Evolutionary conservation across 495 filamentous ascomycete genomes (phyloP).

Genomic region (Neurospora discreta): DNA sequence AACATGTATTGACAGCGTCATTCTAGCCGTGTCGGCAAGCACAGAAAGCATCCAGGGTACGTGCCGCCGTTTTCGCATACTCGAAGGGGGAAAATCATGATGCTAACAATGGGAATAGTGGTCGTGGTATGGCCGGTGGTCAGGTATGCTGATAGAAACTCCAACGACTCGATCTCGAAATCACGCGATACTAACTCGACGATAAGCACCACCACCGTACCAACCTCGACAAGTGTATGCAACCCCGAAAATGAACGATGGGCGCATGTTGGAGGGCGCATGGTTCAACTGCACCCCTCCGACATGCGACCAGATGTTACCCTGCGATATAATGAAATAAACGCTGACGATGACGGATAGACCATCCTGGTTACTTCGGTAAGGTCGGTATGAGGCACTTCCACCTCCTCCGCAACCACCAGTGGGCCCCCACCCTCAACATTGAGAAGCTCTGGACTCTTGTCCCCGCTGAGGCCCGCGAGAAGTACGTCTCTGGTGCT

Average conservation of each 20-base stretch:
- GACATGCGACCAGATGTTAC: slow-evolving; percentile 1
- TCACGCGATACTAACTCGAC: slow-evolving; percentile 14
- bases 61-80: neutral
- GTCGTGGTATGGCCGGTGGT: slow-evolving; percentile 31
- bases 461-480: slow-evolving; percentile 23
- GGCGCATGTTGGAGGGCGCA: neutral
- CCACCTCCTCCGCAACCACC: slow-evolving; percentile 25
- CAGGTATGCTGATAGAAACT: slow-evolving; percentile 15
- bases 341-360: slow-evolving; percentile 14
- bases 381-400: slow-evolving; percentile 29
- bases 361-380: slow-evolving; percentile 30
- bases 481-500: slow-evolving; percentile 22
- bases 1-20: slow-evolving; percentile 14
- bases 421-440: slow-evolving; percentile 26
- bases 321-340: neutral
- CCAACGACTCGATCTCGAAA: slow-evolving; percentile 2
- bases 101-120: slow-evolving; percentile 6
- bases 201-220: slow-evolving; percentile 27
- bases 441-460: slow-evolving; percentile 29
- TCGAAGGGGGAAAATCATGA: neutral
- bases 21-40: slow-evolving; percentile 26
- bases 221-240: slow-evolving; percentile 28
- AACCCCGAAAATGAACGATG: neutral
- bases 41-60: slow-evolving; percentile 24
- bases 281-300: neutral